Base-by-base conservation (phyloP, 495 filamentous ascomycete genomes). In the Neurospora sp. region DNA sequence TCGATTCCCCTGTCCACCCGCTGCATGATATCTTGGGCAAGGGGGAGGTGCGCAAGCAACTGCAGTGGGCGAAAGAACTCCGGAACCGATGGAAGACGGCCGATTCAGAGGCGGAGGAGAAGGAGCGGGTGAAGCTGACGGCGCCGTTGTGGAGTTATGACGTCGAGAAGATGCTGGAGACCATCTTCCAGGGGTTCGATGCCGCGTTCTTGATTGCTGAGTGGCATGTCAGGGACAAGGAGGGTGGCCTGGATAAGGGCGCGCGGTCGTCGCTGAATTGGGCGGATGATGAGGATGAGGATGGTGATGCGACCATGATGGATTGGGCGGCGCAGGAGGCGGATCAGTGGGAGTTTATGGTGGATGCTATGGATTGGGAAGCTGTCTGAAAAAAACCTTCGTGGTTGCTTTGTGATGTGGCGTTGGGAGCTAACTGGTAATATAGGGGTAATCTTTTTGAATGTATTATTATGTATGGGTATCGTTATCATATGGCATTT, bases 61-160 rank as follows among this genome's bases (percentile, higher is more conserved):
- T 92, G n/a, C 79, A 79, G 20, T 76, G 83, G 45, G 90, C 89
- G 2, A 92, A 92, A 76, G 89, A 91, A 68, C 81, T 90, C 31
- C 81, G 90, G 6, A 92, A 92, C 74, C 83, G 87, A 4, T 92
- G 90, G 90, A 92, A 92, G 80, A 86, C 87, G 35, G 88, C 87
- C 0, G 80, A 81, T n/a, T 81, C 82, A 40, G 74, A 76, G 14
- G 75, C 73, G 42, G 41, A 70, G 40, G 69, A 68, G 65, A 31
- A 40, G n/a, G n/a, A n/a, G 10, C 73, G 35, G n/a, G 42, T 27
- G 69, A 75, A 68, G 79, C 73, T 73, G 40, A 75, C 82, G 0
- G 76, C 78, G 27, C 82, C 85, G 38, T 77, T 90, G 14, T 83
- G 85, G 69, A 81, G 83, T 20, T 90, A 88, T 76, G 83, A 90